phyloP scores from a whole-genome alignment of 1,284 basidiomycete genomes.

The Xerocomus amazonicus region DNA sequence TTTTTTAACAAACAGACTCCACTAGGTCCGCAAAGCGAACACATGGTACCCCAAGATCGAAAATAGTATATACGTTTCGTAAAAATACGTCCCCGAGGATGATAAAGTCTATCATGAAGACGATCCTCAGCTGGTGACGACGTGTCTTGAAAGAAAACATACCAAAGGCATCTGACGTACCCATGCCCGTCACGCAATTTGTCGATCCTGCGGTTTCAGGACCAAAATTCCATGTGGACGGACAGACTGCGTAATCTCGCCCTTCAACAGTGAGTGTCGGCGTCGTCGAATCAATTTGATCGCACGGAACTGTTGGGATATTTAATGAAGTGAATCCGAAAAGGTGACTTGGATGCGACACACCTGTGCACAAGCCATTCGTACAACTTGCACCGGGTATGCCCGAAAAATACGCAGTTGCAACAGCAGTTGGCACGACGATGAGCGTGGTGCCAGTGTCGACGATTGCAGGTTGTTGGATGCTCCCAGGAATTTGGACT shows the following conservation, averaged over 20 bases:
- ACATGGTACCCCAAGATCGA: constrained; percentile 13
- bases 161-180: constrained; percentile 7
- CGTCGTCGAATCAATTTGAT: constrained; percentile 8
- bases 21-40: constrained; percentile 21
- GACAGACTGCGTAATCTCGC: constrained; percentile 11
- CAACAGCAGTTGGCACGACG: constrained; percentile 4
- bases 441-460: constrained; percentile 31
- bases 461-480: constrained; percentile 8
- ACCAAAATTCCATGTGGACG: constrained; percentile 18
- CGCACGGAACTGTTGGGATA: constrained; percentile 21
- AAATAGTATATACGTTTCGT: constrained; percentile 21
- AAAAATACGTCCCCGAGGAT: constrained; percentile 27
- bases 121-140: constrained; percentile 1
- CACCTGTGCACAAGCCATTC: constrained; percentile 10
- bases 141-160: not conserved
- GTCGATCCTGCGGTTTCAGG: not conserved
- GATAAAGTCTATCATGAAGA: constrained; percentile 12
- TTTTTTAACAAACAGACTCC: not conserved
- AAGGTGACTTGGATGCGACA: not conserved
- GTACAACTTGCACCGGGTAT: constrained; percentile 6
- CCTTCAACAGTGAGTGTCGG: constrained; percentile 12
- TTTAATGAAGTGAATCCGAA: not conserved
- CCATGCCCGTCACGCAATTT: constrained; percentile 18
- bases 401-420: constrained; percentile 10
- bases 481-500: not conserved